Conservation (phyloP, 768 basidiomycete species). For the Cystobasidium tubakii region DNA sequence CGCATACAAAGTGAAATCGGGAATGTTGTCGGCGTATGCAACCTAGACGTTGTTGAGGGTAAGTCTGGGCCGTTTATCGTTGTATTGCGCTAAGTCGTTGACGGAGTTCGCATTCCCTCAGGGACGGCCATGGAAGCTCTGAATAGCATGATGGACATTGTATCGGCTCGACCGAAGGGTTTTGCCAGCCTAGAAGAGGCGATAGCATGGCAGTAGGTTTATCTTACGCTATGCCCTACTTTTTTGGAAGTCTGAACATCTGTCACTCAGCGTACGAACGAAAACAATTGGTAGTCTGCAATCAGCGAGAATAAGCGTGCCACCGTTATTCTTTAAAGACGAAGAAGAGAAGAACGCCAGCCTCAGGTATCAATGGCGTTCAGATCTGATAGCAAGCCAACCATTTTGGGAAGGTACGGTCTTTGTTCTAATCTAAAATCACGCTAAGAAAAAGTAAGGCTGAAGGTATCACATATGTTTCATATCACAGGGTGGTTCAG, state of each 20-base stretch:
- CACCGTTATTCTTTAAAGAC: constrained; percentile 62
- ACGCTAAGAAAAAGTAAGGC: neutral
- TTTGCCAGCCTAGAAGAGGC: constrained; percentile 79
- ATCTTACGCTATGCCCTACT: too few species aligned
- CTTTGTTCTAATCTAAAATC: neutral
- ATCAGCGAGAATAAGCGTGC: constrained; percentile 85
- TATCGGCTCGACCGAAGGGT: constrained; percentile 75
- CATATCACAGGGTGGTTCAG: constrained; percentile 92
- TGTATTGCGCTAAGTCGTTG: neutral
- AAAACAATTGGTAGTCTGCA: constrained; percentile 71
- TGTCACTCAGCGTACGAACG: constrained; percentile 66
- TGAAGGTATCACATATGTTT: neutral
- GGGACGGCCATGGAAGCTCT: constrained; percentile 90
- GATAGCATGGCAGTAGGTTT: constrained; percentile 88
- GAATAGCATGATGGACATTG: constrained; percentile 80
- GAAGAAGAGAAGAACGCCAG: constrained; percentile 47
- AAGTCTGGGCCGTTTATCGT: neutral
- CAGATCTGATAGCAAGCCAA: constrained; percentile 73
- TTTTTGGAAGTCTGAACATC: neutral
- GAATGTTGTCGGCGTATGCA: constrained; percentile 67
- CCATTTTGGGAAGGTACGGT: constrained; percentile 76
- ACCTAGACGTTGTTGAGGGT: constrained; percentile 89
- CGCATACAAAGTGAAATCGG: constrained; percentile 64
- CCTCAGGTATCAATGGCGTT: constrained; percentile 66
- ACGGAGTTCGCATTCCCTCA: constrained; percentile 46